Evolutionary conservation across 768 basidiomycete genomes (phyloP).

Genomic region (Rhodotorula kratochvilovae): DNA sequence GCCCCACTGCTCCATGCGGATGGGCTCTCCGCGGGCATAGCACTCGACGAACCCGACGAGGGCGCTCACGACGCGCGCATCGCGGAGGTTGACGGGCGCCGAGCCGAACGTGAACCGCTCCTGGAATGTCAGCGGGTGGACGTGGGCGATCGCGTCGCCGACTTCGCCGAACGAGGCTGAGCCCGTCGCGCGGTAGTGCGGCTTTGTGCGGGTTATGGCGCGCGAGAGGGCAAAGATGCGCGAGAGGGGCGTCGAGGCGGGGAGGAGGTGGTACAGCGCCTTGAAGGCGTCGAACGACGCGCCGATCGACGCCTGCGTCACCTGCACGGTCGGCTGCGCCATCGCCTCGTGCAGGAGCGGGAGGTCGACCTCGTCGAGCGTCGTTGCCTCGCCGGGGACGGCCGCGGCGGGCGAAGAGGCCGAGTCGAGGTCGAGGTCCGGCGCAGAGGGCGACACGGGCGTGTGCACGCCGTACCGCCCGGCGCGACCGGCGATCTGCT

Average conservation of each 20-base stretch:
- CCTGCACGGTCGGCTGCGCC: slow-evolving; percentile 49
- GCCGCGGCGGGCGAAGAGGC: neutral
- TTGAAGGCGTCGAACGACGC: slow-evolving; percentile 15
- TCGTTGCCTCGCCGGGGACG: slow-evolving; percentile 65
- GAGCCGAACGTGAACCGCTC: slow-evolving; percentile 47
- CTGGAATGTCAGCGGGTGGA: slow-evolving; percentile 43
- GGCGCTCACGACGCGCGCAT: slow-evolving; percentile 42
- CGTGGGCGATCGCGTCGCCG: slow-evolving; percentile 45
- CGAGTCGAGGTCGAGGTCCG: slow-evolving; percentile 33
- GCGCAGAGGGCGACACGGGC: slow-evolving; percentile 36
- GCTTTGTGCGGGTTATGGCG: slow-evolving; percentile 43
- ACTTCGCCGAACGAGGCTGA: slow-evolving; percentile 43
- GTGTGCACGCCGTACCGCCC: slow-evolving; percentile 75
- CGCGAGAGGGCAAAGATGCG: slow-evolving; percentile 46
- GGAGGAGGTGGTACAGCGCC: slow-evolving; percentile 46
- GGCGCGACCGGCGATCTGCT: slow-evolving; percentile 91
- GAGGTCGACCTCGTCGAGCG: slow-evolving; percentile 63
- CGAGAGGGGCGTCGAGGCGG: slow-evolving; percentile 45
- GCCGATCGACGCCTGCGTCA: slow-evolving; percentile 31
- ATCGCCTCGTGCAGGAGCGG: slow-evolving; percentile 60
- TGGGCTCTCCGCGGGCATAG: slow-evolving; percentile 51
- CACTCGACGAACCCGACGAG: slow-evolving; percentile 50
- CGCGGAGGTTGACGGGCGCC: slow-evolving; percentile 47
- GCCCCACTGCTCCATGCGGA: slow-evolving; percentile 52
- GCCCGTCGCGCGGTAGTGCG: slow-evolving; percentile 44